phyloP scores from a whole-genome alignment of 495 filamentous ascomycete genomes.

The Platismatia glauca region DNA sequence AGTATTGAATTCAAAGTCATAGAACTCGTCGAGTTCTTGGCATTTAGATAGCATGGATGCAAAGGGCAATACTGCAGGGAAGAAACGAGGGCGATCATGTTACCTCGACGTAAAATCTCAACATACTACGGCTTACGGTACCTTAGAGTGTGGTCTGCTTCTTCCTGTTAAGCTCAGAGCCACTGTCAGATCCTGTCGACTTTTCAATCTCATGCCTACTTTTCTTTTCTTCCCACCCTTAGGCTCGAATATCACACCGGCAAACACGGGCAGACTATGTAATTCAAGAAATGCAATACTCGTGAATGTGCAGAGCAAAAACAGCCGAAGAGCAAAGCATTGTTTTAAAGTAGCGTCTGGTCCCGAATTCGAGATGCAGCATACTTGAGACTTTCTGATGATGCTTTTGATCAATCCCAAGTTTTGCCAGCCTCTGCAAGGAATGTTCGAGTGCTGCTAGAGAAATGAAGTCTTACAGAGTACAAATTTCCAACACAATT shows the following conservation, averaged over 20 bases:
- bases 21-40: neutral
- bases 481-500: slow-evolving; percentile 9
- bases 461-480: slow-evolving; percentile 3
- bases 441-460: slow-evolving; percentile 1
- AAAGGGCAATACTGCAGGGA: neutral
- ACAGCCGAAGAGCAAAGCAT: neutral
- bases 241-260: neutral
- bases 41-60: neutral
- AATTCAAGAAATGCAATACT: slow-evolving; percentile 1
- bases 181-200: neutral
- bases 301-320: slow-evolving; percentile 8
- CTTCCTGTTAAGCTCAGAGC: neutral
- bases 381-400: slow-evolving; percentile 7
- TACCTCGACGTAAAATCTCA: neutral
- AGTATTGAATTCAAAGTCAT: neutral
- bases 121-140: slow-evolving; percentile 10
- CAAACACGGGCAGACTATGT: neutral
- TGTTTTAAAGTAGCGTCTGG: slow-evolving; percentile 1
- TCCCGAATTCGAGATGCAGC: slow-evolving; percentile 14
- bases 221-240: neutral
- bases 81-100: neutral
- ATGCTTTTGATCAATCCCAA: neutral
- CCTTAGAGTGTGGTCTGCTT: neutral
- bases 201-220: neutral
- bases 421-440: neutral